Conservation (phyloP, 768 basidiomycete species). For the Suillus variegatus region DNA sequence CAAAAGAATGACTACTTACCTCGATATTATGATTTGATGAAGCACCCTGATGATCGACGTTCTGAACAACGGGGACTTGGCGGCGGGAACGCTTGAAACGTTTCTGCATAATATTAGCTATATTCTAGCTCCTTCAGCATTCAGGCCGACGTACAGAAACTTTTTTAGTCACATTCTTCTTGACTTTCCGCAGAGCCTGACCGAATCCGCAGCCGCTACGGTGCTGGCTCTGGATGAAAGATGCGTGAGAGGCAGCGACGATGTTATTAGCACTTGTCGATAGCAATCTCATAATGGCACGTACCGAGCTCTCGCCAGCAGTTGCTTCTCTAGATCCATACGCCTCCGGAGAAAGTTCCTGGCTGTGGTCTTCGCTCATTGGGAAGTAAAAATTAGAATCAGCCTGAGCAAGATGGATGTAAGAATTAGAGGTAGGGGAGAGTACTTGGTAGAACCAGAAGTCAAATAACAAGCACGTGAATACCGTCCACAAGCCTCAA, state of each 20-base stretch:
- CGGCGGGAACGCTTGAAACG: neutral
- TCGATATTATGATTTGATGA: neutral
- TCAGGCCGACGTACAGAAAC: neutral
- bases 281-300: neutral
- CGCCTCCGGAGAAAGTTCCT: neutral
- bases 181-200: neutral
- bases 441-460: neutral
- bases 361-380: neutral
- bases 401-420: neutral
- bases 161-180: neutral
- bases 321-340: neutral
- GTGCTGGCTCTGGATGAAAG: too few relatives aligned
- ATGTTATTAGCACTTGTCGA: neutral
- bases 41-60: neutral
- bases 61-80: neutral
- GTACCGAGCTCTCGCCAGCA: neutral
- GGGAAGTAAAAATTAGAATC: neutral
- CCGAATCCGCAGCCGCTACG: too few relatives aligned
- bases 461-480: neutral
- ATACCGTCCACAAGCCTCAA: neutral
- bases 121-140: neutral
- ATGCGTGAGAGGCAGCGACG: neutral
- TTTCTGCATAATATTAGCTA: neutral
- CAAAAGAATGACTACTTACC: neutral
- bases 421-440: neutral